Percentiles rank a stretch among this genome's conserved stretches.
Evolutionary conservation across 1,284 basidiomycete genomes (phyloP).

Genomic region (Dichomitus squalens): DNA sequence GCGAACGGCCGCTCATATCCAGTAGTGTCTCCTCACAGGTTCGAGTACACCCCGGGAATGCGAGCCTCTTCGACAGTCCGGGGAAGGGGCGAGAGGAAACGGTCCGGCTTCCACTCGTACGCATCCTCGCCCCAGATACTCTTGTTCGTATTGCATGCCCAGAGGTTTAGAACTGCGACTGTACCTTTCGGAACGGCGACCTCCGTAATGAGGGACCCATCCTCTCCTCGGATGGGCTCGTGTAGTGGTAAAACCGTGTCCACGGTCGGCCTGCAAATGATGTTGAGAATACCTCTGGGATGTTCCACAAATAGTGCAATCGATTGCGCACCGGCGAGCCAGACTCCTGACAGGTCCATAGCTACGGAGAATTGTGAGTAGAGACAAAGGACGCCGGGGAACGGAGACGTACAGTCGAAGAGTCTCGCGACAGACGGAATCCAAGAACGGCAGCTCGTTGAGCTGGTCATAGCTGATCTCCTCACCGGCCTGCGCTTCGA

Average conservation of each 20-base stretch:
- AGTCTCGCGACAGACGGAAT: conserved; percentile 37
- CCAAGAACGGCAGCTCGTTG: conserved; percentile 34
- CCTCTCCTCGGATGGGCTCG: conserved; percentile 22
- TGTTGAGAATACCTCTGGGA: conserved; percentile 8
- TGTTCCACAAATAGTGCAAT: background rate
- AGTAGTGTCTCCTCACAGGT: conserved; percentile 18
- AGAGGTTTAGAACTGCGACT: conserved; percentile 47
- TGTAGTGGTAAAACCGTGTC: conserved; percentile 27
- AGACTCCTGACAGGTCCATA: background rate
- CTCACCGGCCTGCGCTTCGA: conserved; percentile 13
- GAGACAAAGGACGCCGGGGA: too few species aligned
- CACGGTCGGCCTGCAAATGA: conserved; percentile 16
- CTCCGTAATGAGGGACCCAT: conserved; percentile 38
- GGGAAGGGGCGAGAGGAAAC: conserved; percentile 32
- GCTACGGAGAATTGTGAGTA: background rate
- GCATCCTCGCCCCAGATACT: conserved; percentile 61
- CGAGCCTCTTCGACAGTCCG: conserved; percentile 22
- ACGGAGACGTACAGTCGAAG: conserved; percentile 28
- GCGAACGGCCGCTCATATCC: background rate
- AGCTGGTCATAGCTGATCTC: conserved; percentile 34
- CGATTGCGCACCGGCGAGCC: background rate
- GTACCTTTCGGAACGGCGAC: conserved; percentile 50
- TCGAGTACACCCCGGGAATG: conserved; percentile 30
- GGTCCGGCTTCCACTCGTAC: conserved; percentile 46
- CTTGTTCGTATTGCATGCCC: conserved; percentile 46